phyloP scores from a whole-genome alignment of 2,329 filamentous ascomycete species.

The Paracoccidioides brasiliensis region DNA sequence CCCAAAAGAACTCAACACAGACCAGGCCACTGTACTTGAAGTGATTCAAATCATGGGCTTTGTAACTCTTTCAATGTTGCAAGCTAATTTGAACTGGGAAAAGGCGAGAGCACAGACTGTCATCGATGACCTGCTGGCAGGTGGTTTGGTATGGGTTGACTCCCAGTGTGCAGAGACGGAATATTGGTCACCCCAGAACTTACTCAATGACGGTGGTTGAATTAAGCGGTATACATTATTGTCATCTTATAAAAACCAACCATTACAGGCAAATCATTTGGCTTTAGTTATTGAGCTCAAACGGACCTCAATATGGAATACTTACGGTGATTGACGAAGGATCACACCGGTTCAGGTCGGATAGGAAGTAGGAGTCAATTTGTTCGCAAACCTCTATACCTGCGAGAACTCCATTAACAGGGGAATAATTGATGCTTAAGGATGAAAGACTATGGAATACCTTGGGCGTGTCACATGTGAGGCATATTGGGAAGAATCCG shows the following conservation, averaged over 20 bases:
- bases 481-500: no score
- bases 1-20: constrained; percentile 86
- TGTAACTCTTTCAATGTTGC: constrained; percentile 79
- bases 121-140: constrained; percentile 75
- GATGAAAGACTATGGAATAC: no score
- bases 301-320: no score
- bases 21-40: constrained; percentile 86
- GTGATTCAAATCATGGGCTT: constrained; percentile 81
- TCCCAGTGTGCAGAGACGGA: constrained; percentile 74
- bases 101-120: constrained; percentile 73
- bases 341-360: no score
- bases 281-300: neutral
- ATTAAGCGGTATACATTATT: neutral
- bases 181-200: constrained; percentile 57
- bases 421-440: no score
- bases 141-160: constrained; percentile 91
- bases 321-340: no score
- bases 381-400: no score
- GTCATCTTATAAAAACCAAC: neutral
- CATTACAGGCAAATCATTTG: neutral
- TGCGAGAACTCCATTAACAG: no score
- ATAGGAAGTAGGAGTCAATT: no score
- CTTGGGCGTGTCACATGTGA: no score
- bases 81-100: constrained; percentile 76
- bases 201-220: constrained; percentile 32